Conservation (phyloP, 768 basidiomycete species). For the Phylloporus rhodoxanthus region DNA sequence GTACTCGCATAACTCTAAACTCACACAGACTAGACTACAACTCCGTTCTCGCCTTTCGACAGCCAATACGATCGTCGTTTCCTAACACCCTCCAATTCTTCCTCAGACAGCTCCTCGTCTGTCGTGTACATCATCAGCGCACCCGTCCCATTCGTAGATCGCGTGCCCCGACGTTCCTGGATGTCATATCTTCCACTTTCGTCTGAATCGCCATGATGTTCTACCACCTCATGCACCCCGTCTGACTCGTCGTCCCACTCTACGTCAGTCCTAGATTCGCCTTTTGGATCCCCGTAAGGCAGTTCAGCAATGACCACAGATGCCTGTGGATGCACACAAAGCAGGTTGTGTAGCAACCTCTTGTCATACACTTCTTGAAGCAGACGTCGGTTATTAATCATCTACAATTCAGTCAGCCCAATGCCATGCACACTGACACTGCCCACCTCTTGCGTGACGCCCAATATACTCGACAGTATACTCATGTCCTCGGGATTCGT, state of each 20-base stretch:
- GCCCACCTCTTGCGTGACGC: constrained; percentile 76
- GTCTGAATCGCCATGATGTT: constrained; percentile 30
- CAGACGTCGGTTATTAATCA: constrained; percentile 64
- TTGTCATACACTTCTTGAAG: constrained; percentile 65
- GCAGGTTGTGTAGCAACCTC: constrained; percentile 50
- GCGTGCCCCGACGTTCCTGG: constrained; percentile 35
- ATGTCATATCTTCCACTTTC: constrained; percentile 58
- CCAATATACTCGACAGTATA: constrained; percentile 73
- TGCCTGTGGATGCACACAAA: constrained; percentile 36
- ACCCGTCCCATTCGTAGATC: constrained; percentile 36
- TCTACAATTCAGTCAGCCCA: constrained; percentile 36
- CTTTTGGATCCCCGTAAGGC: constrained; percentile 9
- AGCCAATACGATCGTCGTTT: too few relatives aligned
- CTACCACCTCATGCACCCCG: constrained; percentile 4
- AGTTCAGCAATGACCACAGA: constrained; percentile 18
- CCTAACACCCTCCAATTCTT: constrained; percentile 12
- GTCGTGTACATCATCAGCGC: constrained; percentile 45
- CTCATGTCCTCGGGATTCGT: constrained; percentile 62
- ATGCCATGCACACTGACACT: background rate
- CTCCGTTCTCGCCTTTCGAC: too few relatives aligned
- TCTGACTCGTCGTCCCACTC: constrained; percentile 37
- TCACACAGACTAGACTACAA: background rate
- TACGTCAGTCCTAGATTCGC: constrained; percentile 18
- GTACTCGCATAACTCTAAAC: constrained; percentile 5
- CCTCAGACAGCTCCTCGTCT: constrained; percentile 35